Evolutionary conservation across 495 filamentous ascomycete genomes (phyloP), one percentile per base, ranked within the genome.

Genomic region (Neurospora sp.): DNA sequence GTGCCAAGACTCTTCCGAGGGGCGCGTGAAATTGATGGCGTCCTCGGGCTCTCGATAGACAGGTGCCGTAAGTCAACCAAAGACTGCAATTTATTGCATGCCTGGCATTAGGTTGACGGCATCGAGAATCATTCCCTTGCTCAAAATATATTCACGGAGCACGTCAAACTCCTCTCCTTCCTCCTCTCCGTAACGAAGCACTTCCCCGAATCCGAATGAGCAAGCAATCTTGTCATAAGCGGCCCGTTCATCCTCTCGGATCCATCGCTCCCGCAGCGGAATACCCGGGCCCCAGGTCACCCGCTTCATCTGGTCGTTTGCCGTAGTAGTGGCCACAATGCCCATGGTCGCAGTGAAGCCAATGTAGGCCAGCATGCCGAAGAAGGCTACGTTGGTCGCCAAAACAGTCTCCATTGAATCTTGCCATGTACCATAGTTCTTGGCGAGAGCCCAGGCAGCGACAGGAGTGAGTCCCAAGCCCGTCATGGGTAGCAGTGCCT

Each of bases 271-370:
- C 73, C 91, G 85, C 76, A 99, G 82, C 35, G 93, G 92, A 35
- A 91, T 90, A 3, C 96, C 96, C 14, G 86, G 83, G 14, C 89
- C 85, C 96, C 96, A 99, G 5, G 90, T 92, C 39, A 98, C 92
- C 5, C 96, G 89, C 72, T 93, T 90, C 92, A 97, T 96, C 79
- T 98, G 94, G 80, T 97, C 94, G 82, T 97, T 98, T 22, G 88
- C 83, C 18, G 94, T 97, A 39, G 91, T 91, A 35, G 95, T 80
- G 16, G 94, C 94, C 16, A 98, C 86, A n/a, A 93, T 77, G 6
- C 95, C 96, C 65, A 97, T 86, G 1, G 89, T 91, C 3, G 88
- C 89, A 9, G 92, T 93, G 70, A 93, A 91, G 2, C 86, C 89
- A 16, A 96, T 85, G 78, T 98, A 99, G 16, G 93, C 90, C 31